Evolutionary conservation across 352 stramenopile species (phyloP), one percentile per base, ranked within the genome.

Genomic region (Phytophthora citricola): DNA sequence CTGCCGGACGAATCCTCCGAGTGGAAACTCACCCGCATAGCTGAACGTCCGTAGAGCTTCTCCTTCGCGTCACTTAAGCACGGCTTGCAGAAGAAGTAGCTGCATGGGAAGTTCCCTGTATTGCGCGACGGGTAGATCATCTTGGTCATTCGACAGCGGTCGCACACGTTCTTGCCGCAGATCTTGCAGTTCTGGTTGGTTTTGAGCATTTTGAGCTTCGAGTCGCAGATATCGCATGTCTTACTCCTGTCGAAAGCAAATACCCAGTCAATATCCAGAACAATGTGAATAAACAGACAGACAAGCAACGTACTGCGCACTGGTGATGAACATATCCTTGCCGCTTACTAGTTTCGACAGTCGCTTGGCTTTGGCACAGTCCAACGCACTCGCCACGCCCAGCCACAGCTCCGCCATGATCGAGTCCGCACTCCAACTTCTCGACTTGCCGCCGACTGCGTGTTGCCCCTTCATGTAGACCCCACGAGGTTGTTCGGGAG

Each of bases 391-490:
- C 4, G 75, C 77, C 39, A 90, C 73, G 14, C 75, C 72, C 17
- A 92, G 73, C 77, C 83, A 92, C 58, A 89, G 71, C 43, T 90
- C 81, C 7, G 63, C 58, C 65, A 89, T 87, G 46, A 84, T 76
- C 6, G 69, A 50, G 52, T 89, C 79, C 12, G 73, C 71, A 57
- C 75, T 85, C 81, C 79, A 92, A 58, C 63, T 87, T 34, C 78
- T 71, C 12, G 77, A 75, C 52, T 89, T 89, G 39, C 83, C 81
- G 27, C 79, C 79, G 3, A 89, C 75, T 1, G 56, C 46, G 58
- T 89, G 79, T 43, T 76, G 66, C 8, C 83, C 83, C 27, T 73
- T 83, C 83, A 92, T 90, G 52, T 87, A 92, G 24, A 92, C 76
- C 17, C 66, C 32, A 88, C 81, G 29, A 49, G 67, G n/a, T 73